Conservation (phyloP, 805 yeast species). For the Candida piceae region DNA sequence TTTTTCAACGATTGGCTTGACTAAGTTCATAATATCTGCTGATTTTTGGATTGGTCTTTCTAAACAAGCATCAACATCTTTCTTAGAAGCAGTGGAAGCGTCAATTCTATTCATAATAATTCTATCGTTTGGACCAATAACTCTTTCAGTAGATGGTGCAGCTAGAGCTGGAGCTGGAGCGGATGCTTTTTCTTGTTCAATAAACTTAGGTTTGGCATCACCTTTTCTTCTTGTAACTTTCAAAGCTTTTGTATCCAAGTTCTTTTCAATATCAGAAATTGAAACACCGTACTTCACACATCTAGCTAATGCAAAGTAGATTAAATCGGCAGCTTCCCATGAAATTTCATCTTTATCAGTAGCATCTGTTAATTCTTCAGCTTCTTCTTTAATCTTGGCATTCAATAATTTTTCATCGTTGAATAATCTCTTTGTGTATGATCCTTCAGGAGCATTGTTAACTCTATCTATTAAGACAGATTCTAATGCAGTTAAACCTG, state of each 20-base stretch:
- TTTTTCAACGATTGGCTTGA: slow-evolving; percentile 78
- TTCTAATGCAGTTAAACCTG: slow-evolving; percentile 69
- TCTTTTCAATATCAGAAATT: slow-evolving; percentile 74
- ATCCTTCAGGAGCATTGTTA: slow-evolving; percentile 75
- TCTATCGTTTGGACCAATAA: slow-evolving; percentile 29
- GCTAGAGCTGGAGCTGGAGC: slow-evolving; percentile 3
- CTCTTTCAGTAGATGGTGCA: slow-evolving; percentile 17
- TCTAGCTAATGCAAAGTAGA: slow-evolving; percentile 51
- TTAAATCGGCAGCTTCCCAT: slow-evolving; percentile 96
- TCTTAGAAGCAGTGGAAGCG: slow-evolving; percentile 34
- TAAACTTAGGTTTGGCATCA: slow-evolving; percentile 84
- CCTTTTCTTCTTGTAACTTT: slow-evolving; percentile 93
- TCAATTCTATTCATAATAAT: slow-evolving; percentile 50
- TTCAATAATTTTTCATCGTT: slow-evolving; percentile 66
- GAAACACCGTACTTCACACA: slow-evolving; percentile 70
- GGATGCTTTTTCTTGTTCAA: slow-evolving; percentile 27
- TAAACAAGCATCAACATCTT: slow-evolving; percentile 56
- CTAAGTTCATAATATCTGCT: slow-evolving; percentile 86
- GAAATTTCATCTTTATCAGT: slow-evolving; percentile 60
- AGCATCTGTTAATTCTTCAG: slow-evolving; percentile 93
- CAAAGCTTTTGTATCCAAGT: slow-evolving; percentile 74
- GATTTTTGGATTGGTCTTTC: slow-evolving; percentile 95
- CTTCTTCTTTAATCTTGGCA: slow-evolving; percentile 93
- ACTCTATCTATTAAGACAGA: slow-evolving; percentile 58
- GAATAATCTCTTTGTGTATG: slow-evolving; percentile 89